Evolutionary conservation across 148 eudicot species (phyloP).

Genomic region (Bassia scoparia): DNA sequence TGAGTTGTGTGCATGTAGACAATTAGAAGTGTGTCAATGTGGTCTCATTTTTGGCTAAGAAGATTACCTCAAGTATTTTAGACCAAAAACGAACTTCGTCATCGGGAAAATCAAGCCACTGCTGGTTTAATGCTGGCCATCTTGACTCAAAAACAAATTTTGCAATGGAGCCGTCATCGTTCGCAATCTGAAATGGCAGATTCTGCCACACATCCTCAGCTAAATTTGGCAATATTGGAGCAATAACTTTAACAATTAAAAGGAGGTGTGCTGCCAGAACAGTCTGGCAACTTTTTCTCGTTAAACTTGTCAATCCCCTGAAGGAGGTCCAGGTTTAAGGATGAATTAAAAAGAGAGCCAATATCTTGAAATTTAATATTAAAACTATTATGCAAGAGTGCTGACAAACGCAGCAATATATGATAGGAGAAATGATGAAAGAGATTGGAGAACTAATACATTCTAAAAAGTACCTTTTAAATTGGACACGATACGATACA

Average conservation of each 20-base stretch:
- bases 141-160: conserved; percentile 78
- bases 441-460: too few species aligned
- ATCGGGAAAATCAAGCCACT: conserved; percentile 64
- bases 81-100: conserved; percentile 72
- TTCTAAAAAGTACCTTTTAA: too few species aligned
- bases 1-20: too few species aligned
- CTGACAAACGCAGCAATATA: too few species aligned
- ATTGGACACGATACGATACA: too few species aligned
- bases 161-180: conserved; percentile 60
- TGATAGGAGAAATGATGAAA: too few species aligned
- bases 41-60: background rate
- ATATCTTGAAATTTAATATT: background rate
- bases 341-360: background rate
- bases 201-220: conserved; percentile 98
- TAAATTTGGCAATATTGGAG: conserved; percentile 32
- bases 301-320: too few species aligned
- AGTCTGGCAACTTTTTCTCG: too few species aligned
- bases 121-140: conserved; percentile 70
- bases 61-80: conserved; percentile 77
- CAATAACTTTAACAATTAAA: too few species aligned
- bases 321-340: too few species aligned
- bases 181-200: conserved; percentile 64
- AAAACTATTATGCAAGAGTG: background rate
- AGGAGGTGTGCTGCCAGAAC: too few species aligned
- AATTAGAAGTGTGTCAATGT: too few species aligned